A percentile compares a stretch with the other conserved stretches of the same genome.
Conservation (phyloP, 2,329 filamentous ascomycete genomes). For the Coleophoma cylindrospora region DNA sequence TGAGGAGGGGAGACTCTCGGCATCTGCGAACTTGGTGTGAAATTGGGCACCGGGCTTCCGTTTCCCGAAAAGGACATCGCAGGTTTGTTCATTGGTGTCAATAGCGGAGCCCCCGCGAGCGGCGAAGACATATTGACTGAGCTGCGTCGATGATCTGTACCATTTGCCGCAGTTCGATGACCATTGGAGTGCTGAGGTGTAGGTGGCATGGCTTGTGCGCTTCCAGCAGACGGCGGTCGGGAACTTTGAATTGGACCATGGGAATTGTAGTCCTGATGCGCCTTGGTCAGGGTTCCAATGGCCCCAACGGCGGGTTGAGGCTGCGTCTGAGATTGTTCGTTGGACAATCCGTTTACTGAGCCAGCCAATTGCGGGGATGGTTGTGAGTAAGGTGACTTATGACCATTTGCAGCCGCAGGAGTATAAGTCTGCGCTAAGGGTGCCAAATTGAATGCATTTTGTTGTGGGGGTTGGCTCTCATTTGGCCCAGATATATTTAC, state of each 20-base stretch:
- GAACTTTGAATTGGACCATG: slow-evolving; percentile 10
- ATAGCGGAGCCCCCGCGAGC: slow-evolving; percentile 18
- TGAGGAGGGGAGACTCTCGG: slow-evolving; percentile 3
- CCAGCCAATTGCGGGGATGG: no score
- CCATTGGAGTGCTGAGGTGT: slow-evolving; percentile 7
- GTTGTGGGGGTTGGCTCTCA: no score
- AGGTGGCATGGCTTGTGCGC: slow-evolving; percentile 6
- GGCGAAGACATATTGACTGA: slow-evolving; percentile 24
- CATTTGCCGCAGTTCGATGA: slow-evolving; percentile 11
- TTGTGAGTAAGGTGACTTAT: no score
- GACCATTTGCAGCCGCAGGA: no score
- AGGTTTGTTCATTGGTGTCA: slow-evolving; percentile 19
- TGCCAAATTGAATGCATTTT: no score
- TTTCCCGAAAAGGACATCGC: slow-evolving; percentile 6
- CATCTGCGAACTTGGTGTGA: slow-evolving; percentile 8
- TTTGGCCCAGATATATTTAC: no score
- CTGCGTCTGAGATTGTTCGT: no score
- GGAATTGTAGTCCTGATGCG: no score
- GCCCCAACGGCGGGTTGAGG: no score
- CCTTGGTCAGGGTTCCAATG: no score
- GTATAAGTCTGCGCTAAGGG: no score
- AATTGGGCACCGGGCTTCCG: slow-evolving; percentile 7
- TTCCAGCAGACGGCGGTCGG: slow-evolving; percentile 4
- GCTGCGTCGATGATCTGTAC: slow-evolving; percentile 14
- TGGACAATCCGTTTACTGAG: no score